Base-by-base conservation (phyloP, 2,329 filamentous ascomycete genomes). In the Colletotrichum endophyticum region DNA sequence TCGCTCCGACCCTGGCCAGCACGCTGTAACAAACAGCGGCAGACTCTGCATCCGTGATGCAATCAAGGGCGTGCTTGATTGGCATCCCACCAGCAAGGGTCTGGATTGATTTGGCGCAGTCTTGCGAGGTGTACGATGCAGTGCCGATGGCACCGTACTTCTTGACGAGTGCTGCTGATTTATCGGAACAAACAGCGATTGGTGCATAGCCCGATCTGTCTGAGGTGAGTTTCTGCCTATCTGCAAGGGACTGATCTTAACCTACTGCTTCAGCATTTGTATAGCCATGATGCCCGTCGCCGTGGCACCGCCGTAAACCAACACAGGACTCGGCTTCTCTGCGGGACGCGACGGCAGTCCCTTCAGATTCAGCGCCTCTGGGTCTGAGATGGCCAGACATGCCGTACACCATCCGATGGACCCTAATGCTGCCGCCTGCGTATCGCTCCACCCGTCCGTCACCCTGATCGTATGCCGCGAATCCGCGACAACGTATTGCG, bases 231-330 rank as follows among this genome's bases (percentile, higher is more conserved):
- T 16, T 53, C 44, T 53, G n/a, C n/a, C 44, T n/a, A 13, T 22
- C 44, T 53, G 1, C 44, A 53, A 53, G 44, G 44, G n/a, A 53
- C 19, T 22, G n/a, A 53, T 22, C 11, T 53, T 22, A 8, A 79
- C 79, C 73, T 44, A 81, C 82, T 72, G 56, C 27, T 75, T 79
- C 30, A 83, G 66, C 5, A 84, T n/a, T 57, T 83, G 82, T 39
- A 72, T 78, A 2, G 82, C 81, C 75, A 83, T 81, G 1, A 79
- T 81, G 3, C 82, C 83, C 0, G 81, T 80, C 1, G 81, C 81
- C 3, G 82, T 82, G 0, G 77, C 80, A 5, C 78, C 83, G 7
- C 82, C 83, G 25, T 82, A 83, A 3, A 84, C 79, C 4, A 84
- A 64, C 5, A 84, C 80, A 2, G 81, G 79, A 81, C 63, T 3